Evolutionary conservation across 2,329 filamentous ascomycete species (phyloP).

Genomic region (Colletotrichum sp.): DNA sequence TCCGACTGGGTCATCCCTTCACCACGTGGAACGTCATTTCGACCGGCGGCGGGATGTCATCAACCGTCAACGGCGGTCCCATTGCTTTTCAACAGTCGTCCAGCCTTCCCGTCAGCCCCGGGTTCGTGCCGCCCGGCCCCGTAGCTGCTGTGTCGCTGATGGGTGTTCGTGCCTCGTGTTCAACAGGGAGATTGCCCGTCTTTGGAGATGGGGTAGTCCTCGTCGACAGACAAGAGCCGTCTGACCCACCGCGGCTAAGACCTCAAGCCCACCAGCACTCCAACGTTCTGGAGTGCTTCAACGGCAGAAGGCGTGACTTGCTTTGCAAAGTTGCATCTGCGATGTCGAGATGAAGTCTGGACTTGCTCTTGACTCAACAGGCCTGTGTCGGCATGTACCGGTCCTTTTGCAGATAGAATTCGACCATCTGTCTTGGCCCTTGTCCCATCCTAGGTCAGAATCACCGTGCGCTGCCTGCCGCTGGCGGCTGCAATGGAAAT

Average conservation of each 20-base stretch:
- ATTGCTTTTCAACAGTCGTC: neutral
- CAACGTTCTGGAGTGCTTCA: neutral
- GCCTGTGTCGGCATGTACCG: neutral
- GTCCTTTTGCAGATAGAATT: neutral
- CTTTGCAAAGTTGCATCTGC: neutral
- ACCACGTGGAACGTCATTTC: neutral
- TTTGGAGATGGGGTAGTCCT: neutral
- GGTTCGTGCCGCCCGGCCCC: slow-evolving; percentile 14
- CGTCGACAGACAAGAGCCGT: neutral
- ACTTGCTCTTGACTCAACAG: neutral
- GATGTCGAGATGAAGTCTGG: neutral
- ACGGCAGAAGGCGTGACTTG: neutral
- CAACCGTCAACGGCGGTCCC: neutral
- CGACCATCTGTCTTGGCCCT: neutral
- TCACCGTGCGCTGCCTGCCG: slow-evolving; percentile 3
- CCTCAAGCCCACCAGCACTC: neutral
- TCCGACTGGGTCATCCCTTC: neutral
- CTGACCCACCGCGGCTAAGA: neutral
- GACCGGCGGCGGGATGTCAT: neutral
- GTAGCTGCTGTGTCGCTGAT: neutral
- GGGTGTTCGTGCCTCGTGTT: neutral
- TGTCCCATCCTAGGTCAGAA: neutral
- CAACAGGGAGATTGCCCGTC: neutral
- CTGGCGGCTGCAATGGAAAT: neutral
- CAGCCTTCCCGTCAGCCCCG: neutral